Conservation (phyloP, 352 stramenopile species). For the Pythium myriotylum region DNA sequence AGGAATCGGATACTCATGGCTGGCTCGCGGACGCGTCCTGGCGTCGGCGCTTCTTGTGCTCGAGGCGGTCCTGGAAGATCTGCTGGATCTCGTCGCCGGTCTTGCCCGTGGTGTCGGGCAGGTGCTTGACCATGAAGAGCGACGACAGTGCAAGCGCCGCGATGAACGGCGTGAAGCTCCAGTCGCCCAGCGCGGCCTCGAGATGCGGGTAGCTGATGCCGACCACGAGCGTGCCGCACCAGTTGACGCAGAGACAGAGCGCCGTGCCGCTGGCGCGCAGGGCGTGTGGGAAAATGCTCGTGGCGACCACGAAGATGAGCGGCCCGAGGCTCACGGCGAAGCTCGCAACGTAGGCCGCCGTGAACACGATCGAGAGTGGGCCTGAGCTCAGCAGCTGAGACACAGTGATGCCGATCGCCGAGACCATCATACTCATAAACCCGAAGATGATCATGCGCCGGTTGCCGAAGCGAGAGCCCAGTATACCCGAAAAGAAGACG, state of each 20-base stretch:
- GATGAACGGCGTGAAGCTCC: constrained; percentile 36
- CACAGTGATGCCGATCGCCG: constrained; percentile 27
- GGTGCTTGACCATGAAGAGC: constrained; percentile 19
- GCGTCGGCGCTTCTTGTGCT: neutral
- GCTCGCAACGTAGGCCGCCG: constrained; percentile 42
- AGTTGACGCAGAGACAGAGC: constrained; percentile 57
- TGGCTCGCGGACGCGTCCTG: too few species aligned
- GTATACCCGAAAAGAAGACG: constrained; percentile 43
- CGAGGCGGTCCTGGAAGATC: constrained; percentile 16
- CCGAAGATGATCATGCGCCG: constrained; percentile 49
- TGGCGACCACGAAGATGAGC: constrained; percentile 53
- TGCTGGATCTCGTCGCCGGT: constrained; percentile 28
- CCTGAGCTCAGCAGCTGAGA: constrained; percentile 39
- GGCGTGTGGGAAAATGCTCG: constrained; percentile 55
- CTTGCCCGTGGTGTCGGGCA: constrained; percentile 29
- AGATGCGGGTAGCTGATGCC: constrained; percentile 65
- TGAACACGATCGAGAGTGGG: constrained; percentile 53
- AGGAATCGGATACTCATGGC: too few species aligned
- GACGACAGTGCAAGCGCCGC: constrained; percentile 12
- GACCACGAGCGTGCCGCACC: constrained; percentile 52
- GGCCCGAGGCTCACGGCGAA: constrained; percentile 53
- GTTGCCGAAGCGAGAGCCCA: constrained; percentile 51
- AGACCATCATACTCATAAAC: constrained; percentile 41
- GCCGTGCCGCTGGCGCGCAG: constrained; percentile 47
- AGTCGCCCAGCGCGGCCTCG: constrained; percentile 37